Evolutionary conservation across 169 alveolate species (phyloP).

Genomic region (Ichthyophthirius multifiliis): DNA sequence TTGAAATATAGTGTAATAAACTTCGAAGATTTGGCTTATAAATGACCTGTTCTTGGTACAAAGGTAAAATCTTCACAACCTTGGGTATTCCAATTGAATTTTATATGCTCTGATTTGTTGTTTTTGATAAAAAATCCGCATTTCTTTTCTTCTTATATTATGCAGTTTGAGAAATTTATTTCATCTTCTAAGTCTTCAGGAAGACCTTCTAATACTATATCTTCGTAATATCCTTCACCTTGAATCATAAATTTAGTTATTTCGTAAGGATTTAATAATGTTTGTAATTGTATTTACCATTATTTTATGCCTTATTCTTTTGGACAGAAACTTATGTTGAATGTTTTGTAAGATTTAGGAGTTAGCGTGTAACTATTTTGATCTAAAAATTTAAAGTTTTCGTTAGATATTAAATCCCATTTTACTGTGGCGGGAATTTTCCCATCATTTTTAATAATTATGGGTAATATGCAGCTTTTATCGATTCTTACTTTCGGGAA

Average conservation of each 20-base stretch:
- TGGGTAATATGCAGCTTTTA: conserved; percentile 55
- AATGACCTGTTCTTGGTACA: conserved; percentile 81
- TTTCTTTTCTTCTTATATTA: conserved; percentile 72
- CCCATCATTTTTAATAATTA: conserved; percentile 81
- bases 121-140: conserved; percentile 71
- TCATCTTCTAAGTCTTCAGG: conserved; percentile 77
- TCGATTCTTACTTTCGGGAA: conserved; percentile 79
- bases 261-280: conserved; percentile 87
- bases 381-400: conserved; percentile 76
- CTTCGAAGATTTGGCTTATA: conserved; percentile 79
- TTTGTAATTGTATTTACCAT: conserved; percentile 56
- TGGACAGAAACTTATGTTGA: conserved; percentile 77
- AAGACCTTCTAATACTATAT: conserved; percentile 77
- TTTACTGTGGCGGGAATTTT: conserved; percentile 84
- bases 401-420: conserved; percentile 75
- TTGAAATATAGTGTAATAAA: conserved; percentile 58
- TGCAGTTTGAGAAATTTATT: conserved; percentile 87
- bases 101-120: conserved; percentile 81
- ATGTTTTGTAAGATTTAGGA: conserved; percentile 80
- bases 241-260: conserved; percentile 62
- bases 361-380: conserved; percentile 73
- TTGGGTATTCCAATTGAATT: conserved; percentile 74
- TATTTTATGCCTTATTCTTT: conserved; percentile 60
- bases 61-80: conserved; percentile 74
- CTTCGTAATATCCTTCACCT: conserved; percentile 88